A percentile compares a stretch with the other conserved stretches of the same genome.
phyloP scores from a whole-genome alignment of 2,329 filamentous ascomycete species.

The Cladosporium oxysporum region DNA sequence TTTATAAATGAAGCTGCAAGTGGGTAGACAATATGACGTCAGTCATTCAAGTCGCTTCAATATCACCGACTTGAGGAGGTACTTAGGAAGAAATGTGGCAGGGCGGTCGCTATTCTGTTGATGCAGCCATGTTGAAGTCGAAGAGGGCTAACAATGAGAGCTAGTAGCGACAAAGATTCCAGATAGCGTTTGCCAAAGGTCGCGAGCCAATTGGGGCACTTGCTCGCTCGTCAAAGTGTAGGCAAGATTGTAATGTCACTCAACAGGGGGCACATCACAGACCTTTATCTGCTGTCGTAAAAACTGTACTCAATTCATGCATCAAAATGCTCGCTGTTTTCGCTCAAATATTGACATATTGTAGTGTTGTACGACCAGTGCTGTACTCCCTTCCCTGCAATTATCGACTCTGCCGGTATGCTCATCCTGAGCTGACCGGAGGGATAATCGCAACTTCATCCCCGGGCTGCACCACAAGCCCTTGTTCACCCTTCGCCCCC shows the following conservation, averaged over 20 bases:
- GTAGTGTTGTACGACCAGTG: not conserved
- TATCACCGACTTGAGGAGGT: too few relatives aligned
- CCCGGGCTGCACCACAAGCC: constrained; percentile 63
- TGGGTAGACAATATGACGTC: not conserved
- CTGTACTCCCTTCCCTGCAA: not conserved
- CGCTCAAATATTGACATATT: not conserved
- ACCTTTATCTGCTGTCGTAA: not conserved
- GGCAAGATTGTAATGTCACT: not conserved
- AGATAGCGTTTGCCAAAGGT: not conserved
- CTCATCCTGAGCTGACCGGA: constrained; percentile 79
- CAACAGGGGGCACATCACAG: too few relatives aligned
- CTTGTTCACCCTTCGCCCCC: constrained; percentile 42
- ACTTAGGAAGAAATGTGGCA: not conserved
- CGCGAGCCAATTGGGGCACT: not conserved
- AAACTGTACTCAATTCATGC: not conserved
- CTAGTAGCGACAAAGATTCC: not conserved
- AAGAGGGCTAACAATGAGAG: not conserved
- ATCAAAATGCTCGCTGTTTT: not conserved
- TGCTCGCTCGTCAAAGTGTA: not conserved
- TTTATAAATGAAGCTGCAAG: not conserved
- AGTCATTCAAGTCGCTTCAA: not conserved
- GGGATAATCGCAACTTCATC: constrained; percentile 89
- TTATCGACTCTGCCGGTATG: not conserved
- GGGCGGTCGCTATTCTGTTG: not conserved
- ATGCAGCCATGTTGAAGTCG: not conserved